A percentile compares a stretch with the other conserved stretches of the same genome.
These are phyloP conservation scores for Drechslerella dactyloides DNA, from an alignment of 2,329 filamentous ascomycete species.

Conservation along the genomic window DNA sequence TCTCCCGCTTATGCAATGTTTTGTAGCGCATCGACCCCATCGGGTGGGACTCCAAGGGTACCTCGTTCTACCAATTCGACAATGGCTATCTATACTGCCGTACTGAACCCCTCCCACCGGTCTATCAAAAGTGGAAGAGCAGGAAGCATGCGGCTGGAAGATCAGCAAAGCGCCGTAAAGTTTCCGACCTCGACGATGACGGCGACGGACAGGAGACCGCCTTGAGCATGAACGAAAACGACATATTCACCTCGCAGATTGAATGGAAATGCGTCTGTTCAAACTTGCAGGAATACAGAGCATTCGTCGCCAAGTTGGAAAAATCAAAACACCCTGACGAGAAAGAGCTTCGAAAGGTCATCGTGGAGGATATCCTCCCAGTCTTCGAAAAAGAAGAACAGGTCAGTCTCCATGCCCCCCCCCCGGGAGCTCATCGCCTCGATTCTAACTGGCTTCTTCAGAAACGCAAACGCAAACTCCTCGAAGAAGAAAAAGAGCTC, in stretches of 20 bases:
- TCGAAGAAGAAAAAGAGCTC: constrained; percentile 74
- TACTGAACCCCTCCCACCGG: constrained; percentile 72
- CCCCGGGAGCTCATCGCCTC: not conserved
- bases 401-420: constrained; percentile 56
- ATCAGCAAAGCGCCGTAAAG: constrained; percentile 74
- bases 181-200: constrained; percentile 53
- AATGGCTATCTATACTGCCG: constrained; percentile 91
- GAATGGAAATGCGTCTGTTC: constrained; percentile 92
- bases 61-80: constrained; percentile 87
- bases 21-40: constrained; percentile 75
- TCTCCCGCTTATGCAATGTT: constrained; percentile 18
- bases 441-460: constrained; percentile 22
- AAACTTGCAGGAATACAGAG: constrained; percentile 75
- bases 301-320: constrained; percentile 72
- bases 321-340: constrained; percentile 85
- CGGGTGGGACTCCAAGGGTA: constrained; percentile 87
- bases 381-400: constrained; percentile 79
- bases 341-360: constrained; percentile 73
- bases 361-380: constrained; percentile 80
- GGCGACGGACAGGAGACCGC: constrained; percentile 56
- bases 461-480: constrained; percentile 49
- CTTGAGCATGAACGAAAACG: constrained; percentile 59
- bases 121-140: constrained; percentile 66
- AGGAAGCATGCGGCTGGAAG: constrained; percentile 66
- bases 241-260: constrained; percentile 59